phyloP scores from a whole-genome alignment of 2,329 filamentous ascomycete species.

The Pseudogymnoascus sp. region DNA sequence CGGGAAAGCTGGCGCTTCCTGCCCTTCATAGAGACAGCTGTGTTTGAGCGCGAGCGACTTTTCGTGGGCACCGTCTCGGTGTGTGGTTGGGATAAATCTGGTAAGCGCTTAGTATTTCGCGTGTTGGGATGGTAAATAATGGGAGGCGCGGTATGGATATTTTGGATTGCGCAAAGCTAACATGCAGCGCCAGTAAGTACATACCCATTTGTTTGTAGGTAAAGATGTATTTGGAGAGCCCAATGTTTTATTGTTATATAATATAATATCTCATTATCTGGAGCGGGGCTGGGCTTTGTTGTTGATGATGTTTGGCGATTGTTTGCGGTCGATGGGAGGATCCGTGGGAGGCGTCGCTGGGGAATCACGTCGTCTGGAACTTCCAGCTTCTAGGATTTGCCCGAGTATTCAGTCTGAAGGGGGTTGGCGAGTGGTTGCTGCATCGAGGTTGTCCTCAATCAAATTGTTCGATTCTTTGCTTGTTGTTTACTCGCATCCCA shows the following conservation, averaged over 20 bases:
- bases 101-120: slow-evolving; percentile 6
- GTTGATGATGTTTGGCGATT: slow-evolving; percentile 11
- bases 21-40: slow-evolving; percentile 34
- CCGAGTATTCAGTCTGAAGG: neutral
- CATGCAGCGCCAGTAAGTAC: neutral
- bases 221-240: neutral
- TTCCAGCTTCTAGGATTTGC: neutral
- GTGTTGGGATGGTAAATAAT: slow-evolving; percentile 6
- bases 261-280: slow-evolving; percentile 4
- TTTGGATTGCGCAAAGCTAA: neutral
- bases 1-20: slow-evolving; percentile 37
- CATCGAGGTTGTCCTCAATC: slow-evolving; percentile 6
- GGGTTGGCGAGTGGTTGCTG: slow-evolving; percentile 2
- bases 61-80: slow-evolving; percentile 29
- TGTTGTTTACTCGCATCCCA: slow-evolving; percentile 10
- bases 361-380: slow-evolving; percentile 9
- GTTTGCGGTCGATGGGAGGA: slow-evolving; percentile 9
- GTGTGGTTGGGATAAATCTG: slow-evolving; percentile 22
- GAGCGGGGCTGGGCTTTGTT: slow-evolving; percentile 5
- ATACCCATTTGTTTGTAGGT: slow-evolving; percentile 4
- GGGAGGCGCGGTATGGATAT: neutral
- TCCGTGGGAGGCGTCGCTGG: slow-evolving; percentile 15
- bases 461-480: slow-evolving; percentile 9
- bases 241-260: slow-evolving; percentile 8
- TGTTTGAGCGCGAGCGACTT: slow-evolving; percentile 37